These are phyloP conservation scores for Phialophora expanda DNA, from an alignment of 2,329 filamentous ascomycete species.

Conservation along the genomic window DNA sequence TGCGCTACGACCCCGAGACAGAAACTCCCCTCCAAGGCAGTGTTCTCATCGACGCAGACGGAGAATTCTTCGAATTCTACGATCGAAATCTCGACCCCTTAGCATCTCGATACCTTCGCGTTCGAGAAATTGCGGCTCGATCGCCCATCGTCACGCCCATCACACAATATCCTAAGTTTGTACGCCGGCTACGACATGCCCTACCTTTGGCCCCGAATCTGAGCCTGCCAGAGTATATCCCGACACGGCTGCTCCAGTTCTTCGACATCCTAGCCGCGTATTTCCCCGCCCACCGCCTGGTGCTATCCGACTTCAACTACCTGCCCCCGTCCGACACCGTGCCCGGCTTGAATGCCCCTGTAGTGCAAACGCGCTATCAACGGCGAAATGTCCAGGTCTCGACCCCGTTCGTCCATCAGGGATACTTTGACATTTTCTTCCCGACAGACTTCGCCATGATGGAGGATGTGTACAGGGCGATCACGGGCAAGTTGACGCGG, in stretches of 20 bases:
- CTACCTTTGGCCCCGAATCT: slow-evolving; percentile 77
- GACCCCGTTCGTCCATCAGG: slow-evolving; percentile 93
- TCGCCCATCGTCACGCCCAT: slow-evolving; percentile 52
- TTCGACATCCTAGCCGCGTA: slow-evolving; percentile 86
- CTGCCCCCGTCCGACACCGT: slow-evolving; percentile 74
- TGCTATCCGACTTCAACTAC: slow-evolving; percentile 88
- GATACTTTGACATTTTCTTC: slow-evolving; percentile 98
- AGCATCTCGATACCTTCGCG: slow-evolving; percentile 78
- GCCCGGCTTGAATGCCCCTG: slow-evolving; percentile 84
- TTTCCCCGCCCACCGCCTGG: slow-evolving; percentile 86
- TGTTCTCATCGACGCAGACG: slow-evolving; percentile 80
- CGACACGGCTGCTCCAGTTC: slow-evolving; percentile 93
- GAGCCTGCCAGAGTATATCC: slow-evolving; percentile 87
- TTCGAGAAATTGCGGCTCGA: slow-evolving; percentile 74
- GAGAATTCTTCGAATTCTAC: slow-evolving; percentile 97
- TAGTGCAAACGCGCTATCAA: slow-evolving; percentile 93
- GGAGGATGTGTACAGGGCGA: slow-evolving; percentile 87
- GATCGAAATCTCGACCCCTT: slow-evolving; percentile 78
- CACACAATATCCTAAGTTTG: slow-evolving; percentile 54
- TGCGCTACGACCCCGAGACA: slow-evolving; percentile 85
- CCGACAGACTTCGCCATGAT: slow-evolving; percentile 92
- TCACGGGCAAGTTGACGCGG: slow-evolving; percentile 88
- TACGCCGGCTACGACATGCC: slow-evolving; percentile 66
- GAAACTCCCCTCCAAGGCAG: slow-evolving; percentile 84
- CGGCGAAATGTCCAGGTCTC: slow-evolving; percentile 85